Base-by-base conservation (phyloP, 805 yeast genomes). In the Suhomyces emberorum region DNA sequence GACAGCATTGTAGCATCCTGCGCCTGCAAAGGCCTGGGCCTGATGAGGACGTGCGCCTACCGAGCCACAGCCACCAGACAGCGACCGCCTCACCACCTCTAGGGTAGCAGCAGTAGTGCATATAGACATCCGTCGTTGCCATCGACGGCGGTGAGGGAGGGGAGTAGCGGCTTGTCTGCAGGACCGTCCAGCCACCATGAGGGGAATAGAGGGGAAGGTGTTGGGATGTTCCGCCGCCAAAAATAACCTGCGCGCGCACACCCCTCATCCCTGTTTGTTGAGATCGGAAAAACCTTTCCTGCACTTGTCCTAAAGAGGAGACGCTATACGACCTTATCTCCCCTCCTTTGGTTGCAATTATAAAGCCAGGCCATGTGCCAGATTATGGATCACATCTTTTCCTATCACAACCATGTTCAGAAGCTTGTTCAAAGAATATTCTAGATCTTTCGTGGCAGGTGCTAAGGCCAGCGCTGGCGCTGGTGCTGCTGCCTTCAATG, bases 341-440 rank as follows among this genome's bases (percentile, higher is more conserved):
- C 34, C 34, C 34, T 32, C 34, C 17, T 19, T 31, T 32, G 28
- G 34, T 23, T 32, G 34, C 34, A 32, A 32, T 23, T 24, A 29
- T 12, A 32, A 23, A 30, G n/a, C 25, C 19, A 11, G 32, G 15
- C 23, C 11, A 10, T 7, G 7, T 11, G 5, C 32, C 18, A 18
- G 16, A 18, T 29, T 29, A 12, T 29, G 17, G 14, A n/a, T 8
- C 8, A 21, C 24, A 8, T 28, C 22, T n/a, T n/a, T n/a, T 8
- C 18, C 14, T 15, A 9, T 10, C 16, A 9, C 27, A 8, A 30
- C 20, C 34, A 30, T 30, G 34, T 30, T 30, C 15, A 30, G 34
- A 22, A 22, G 22, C 6, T 30, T 30, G 22, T 15, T 30, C 27
- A 30, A 19, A 30, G 34, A 24, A 1, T 30, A 30, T 15, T 17